phyloP scores from a whole-genome alignment of 352 stramenopile genomes.

The Globisporangium camurandrum region DNA sequence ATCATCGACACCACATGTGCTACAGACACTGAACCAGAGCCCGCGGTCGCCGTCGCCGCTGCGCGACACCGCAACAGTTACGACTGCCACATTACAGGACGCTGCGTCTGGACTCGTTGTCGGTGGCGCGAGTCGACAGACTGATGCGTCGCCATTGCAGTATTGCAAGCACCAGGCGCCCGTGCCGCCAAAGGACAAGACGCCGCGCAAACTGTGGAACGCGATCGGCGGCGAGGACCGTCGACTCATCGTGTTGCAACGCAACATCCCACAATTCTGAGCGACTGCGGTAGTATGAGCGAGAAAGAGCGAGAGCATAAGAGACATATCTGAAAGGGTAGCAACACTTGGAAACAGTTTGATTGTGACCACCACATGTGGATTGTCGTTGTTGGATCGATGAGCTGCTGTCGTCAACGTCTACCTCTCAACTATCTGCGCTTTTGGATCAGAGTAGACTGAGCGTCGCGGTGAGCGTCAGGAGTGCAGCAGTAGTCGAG shows the following conservation, averaged over 20 bases:
- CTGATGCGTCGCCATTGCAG: conserved; percentile 17
- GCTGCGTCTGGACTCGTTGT: conserved; percentile 11
- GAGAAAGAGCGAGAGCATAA: neutral
- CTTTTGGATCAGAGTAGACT: no score
- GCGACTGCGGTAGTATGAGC: neutral
- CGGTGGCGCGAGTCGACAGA: conserved; percentile 6
- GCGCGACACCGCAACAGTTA: neutral
- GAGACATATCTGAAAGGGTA: no score
- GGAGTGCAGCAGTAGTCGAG: neutral
- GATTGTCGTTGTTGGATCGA: neutral
- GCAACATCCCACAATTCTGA: conserved; percentile 23
- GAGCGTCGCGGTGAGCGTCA: neutral
- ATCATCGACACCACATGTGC: conserved; percentile 12
- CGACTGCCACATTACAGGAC: neutral
- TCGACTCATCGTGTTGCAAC: conserved; percentile 58
- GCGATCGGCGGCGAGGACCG: conserved; percentile 68
- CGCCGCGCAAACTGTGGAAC: conserved; percentile 68
- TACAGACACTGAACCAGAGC: conserved; percentile 19
- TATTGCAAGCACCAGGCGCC: conserved; percentile 58
- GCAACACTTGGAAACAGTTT: no score
- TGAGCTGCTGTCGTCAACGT: neutral
- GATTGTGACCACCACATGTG: no score
- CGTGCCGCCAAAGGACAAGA: conserved; percentile 48
- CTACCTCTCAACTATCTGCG: no score
- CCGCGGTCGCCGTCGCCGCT: conserved; percentile 10